phyloP scores from a whole-genome alignment of 2,329 filamentous ascomycete genomes.

The Blastomyces parvus region DNA sequence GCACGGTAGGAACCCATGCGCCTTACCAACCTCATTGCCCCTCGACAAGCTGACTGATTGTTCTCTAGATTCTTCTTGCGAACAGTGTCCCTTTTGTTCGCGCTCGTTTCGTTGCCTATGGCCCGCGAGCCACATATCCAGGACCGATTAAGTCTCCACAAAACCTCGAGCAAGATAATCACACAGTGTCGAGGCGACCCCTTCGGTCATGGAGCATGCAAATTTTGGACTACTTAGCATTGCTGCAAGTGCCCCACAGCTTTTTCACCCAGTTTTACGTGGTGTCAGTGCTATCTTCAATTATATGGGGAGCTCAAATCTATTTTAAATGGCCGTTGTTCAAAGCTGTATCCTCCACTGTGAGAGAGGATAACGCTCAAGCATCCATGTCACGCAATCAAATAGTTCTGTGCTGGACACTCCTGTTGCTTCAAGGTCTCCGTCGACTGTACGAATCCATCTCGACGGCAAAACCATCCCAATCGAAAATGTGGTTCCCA shows the following conservation, averaged over 20 bases:
- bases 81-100: conserved; percentile 44
- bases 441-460: conserved; percentile 70
- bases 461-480: conserved; percentile 54
- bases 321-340: conserved; percentile 47
- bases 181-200: conserved; percentile 7
- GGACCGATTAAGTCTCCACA: conserved; percentile 8
- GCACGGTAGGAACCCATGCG: conserved; percentile 3
- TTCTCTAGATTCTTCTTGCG: conserved; percentile 40
- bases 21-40: not conserved
- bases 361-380: conserved; percentile 26
- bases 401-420: conserved; percentile 55
- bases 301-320: conserved; percentile 65
- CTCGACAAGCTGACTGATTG: not conserved
- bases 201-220: conserved; percentile 11
- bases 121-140: conserved; percentile 40
- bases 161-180: not conserved
- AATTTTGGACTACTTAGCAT: conserved; percentile 44
- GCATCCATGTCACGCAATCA: conserved; percentile 52
- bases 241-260: conserved; percentile 64
- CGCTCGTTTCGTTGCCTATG: conserved; percentile 51
- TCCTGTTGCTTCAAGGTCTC: conserved; percentile 66
- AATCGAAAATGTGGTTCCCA: conserved; percentile 72
- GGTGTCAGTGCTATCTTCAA: conserved; percentile 56
- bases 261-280: conserved; percentile 90
- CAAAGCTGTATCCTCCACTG: conserved; percentile 37